Evolutionary conservation across 2,329 filamentous ascomycete species (phyloP).

Genomic region (Fusarium graminum): DNA sequence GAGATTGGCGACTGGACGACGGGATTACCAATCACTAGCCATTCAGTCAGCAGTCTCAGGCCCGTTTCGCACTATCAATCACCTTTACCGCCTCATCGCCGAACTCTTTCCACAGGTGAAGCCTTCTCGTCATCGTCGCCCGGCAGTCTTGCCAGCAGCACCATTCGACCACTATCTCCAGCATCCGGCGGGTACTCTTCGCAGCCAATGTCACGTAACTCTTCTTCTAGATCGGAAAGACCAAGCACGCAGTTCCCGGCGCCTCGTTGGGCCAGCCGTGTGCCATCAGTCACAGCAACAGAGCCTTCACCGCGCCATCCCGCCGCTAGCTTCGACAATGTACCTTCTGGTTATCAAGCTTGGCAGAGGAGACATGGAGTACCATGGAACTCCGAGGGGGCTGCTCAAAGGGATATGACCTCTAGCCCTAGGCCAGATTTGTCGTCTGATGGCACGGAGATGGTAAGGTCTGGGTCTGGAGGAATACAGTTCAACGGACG

Average conservation of each 20-base stretch:
- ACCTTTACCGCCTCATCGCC: conserved; percentile 6
- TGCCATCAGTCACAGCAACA: conserved; percentile 38
- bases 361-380: conserved; percentile 32
- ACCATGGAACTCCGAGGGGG: conserved; percentile 35
- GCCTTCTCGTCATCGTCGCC: conserved; percentile 31
- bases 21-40: conserved; percentile 31
- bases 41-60: conserved; percentile 33
- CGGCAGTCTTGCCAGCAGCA: conserved; percentile 33
- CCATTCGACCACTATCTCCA: conserved; percentile 32
- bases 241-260: conserved; percentile 1
- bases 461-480: conserved; percentile 46
- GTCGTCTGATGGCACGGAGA: conserved; percentile 30
- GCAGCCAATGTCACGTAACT: conserved; percentile 39
- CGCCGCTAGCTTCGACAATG: conserved; percentile 16
- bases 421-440: background rate
- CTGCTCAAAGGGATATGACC: conserved; percentile 19
- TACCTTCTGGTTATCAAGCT: conserved; percentile 24
- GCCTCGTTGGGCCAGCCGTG: conserved; percentile 14
- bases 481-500: conserved; percentile 43
- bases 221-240: conserved; percentile 32
- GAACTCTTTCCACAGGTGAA: conserved; percentile 27
- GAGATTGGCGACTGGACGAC: conserved; percentile 35
- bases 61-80: conserved; percentile 9
- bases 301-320: conserved; percentile 36
- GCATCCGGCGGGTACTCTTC: conserved; percentile 38